phyloP scores from a whole-genome alignment of 1,284 basidiomycete genomes.

The Marasmius oreades region DNA sequence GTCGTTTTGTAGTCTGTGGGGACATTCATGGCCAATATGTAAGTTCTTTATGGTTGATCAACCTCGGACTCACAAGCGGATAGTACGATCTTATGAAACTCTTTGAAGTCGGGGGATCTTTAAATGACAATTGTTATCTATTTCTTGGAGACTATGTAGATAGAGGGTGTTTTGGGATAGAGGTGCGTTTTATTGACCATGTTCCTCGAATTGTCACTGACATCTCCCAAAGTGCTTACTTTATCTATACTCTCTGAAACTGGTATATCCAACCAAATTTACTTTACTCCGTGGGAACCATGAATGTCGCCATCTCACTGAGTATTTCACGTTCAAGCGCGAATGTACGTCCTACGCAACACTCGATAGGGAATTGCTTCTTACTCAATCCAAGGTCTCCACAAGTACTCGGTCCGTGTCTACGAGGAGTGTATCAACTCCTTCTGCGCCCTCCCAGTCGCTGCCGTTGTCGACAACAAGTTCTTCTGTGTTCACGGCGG shows the following conservation, averaged over 20 bases:
- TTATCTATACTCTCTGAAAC: constrained; percentile 90
- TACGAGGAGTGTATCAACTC: constrained; percentile 92
- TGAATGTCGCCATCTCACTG: constrained; percentile 94
- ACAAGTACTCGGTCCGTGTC: constrained; percentile 86
- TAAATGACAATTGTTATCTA: constrained; percentile 87
- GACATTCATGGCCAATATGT: constrained; percentile 99
- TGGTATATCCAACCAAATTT: constrained; percentile 90
- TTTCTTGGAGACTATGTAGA: constrained; percentile 99
- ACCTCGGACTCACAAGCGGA: constrained; percentile 9
- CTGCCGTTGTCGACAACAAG: constrained; percentile 92
- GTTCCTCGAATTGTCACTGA: neutral
- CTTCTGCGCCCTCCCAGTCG: constrained; percentile 89
- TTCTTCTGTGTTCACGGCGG: constrained; percentile 99
- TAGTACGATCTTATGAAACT: constrained; percentile 98
- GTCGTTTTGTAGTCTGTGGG: constrained; percentile 70
- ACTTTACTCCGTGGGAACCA: constrained; percentile 95
- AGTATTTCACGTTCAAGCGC: constrained; percentile 97
- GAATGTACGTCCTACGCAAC: constrained; percentile 59
- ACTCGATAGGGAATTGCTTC: neutral
- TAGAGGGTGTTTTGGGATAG: constrained; percentile 93
- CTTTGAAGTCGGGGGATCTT: constrained; percentile 92
- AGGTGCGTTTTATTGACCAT: constrained; percentile 47
- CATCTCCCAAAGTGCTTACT: constrained; percentile 63
- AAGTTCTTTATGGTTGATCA: constrained; percentile 29
- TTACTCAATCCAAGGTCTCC: constrained; percentile 58